Conservation (phyloP, 73 alveolate genomes). For the Stentor coeruleus region DNA sequence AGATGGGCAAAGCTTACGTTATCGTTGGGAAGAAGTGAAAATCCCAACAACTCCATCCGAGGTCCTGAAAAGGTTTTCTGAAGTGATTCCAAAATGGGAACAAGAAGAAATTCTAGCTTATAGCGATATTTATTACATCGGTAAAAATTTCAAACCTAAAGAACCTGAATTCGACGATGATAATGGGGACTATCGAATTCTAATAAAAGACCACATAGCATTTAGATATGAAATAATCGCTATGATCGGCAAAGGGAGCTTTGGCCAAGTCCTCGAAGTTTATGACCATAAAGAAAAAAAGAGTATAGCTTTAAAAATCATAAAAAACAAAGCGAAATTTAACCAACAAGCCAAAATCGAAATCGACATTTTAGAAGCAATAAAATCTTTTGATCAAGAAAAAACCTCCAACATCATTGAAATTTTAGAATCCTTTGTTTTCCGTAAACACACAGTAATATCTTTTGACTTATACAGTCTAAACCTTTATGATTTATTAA, state of each 20-base stretch:
- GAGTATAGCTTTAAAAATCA: conserved; percentile 81
- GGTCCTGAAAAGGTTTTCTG: no score
- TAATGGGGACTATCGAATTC: conserved; percentile 82
- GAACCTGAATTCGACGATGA: conserved; percentile 58
- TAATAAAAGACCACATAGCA: conserved; percentile 77
- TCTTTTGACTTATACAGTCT: conserved; percentile 1
- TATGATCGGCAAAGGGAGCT: conserved; percentile 87
- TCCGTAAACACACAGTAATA: conserved; percentile 16
- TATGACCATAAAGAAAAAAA: conserved; percentile 85
- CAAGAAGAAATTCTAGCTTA: background rate
- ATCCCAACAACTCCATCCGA: no score
- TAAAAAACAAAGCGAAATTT: conserved; percentile 82
- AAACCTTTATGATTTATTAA: conserved; percentile 10
- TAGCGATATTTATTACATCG: conserved; percentile 25
- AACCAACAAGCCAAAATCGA: conserved; percentile 88
- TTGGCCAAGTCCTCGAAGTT: conserved; percentile 91
- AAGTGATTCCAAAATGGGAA: no score
- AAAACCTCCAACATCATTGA: conserved; percentile 42
- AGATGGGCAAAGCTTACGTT: no score
- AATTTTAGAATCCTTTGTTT: conserved; percentile 46
- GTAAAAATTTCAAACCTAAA: background rate
- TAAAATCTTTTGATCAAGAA: conserved; percentile 46
- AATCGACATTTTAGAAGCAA: conserved; percentile 68
- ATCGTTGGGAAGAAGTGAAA: no score
- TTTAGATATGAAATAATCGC: conserved; percentile 87